Conservation (phyloP, 306 rosid species). For the Castanea sativa region DNA sequence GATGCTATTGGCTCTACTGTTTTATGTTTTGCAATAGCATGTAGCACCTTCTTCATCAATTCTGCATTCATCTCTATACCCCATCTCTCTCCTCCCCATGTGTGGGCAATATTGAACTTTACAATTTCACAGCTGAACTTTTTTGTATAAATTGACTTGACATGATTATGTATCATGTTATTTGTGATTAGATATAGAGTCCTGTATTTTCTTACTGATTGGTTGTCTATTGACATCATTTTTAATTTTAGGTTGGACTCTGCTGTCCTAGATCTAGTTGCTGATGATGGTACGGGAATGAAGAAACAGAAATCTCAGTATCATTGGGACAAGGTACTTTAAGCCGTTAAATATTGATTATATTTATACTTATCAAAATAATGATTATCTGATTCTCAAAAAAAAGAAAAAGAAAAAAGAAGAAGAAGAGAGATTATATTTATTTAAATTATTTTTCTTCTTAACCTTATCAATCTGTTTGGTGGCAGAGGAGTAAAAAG, state of each 20-base stretch:
- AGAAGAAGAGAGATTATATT: background rate
- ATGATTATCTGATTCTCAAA: too few relatives aligned
- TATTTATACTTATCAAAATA: too few relatives aligned
- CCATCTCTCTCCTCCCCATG: too few relatives aligned
- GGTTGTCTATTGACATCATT: conserved; percentile 16
- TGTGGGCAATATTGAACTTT: background rate
- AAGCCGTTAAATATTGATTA: conserved; percentile 7
- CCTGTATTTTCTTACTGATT: conserved; percentile 3
- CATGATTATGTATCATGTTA: conserved; percentile 8
- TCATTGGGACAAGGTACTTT: conserved; percentile 91
- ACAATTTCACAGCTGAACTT: background rate
- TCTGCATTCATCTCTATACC: too few relatives aligned
- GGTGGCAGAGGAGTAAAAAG: conserved; percentile 82
- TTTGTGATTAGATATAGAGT: conserved; percentile 13
- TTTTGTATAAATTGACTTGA: conserved; percentile 6
- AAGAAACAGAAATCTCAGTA: conserved; percentile 75
- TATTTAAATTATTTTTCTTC: background rate
- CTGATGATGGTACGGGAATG: conserved; percentile 81
- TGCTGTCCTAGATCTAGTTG: conserved; percentile 88
- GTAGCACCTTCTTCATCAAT: too few relatives aligned
- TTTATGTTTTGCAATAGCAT: too few relatives aligned
- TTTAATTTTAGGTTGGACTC: conserved; percentile 62
- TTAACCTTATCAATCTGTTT: conserved; percentile 26
- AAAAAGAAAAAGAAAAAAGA: too few relatives aligned
- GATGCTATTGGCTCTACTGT: too few relatives aligned